Conservation (phyloP, 441 rosid genomes). For the Eruca vesicaria region DNA sequence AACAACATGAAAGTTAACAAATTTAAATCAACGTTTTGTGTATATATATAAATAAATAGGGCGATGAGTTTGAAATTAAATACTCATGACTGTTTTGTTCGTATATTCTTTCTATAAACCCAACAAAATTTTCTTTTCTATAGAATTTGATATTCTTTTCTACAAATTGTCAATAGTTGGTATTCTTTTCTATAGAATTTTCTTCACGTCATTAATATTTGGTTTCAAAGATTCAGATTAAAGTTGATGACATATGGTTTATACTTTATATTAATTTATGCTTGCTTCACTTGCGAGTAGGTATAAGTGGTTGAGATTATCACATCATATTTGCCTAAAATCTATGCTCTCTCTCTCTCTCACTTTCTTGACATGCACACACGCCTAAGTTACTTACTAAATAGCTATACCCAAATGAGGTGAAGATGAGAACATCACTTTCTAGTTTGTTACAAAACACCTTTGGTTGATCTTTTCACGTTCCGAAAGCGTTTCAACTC, state of each 20-base stretch:
- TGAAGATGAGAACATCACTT: slow-evolving; percentile 32
- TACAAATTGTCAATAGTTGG: background rate
- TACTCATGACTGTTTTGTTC: background rate
- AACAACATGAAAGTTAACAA: no score
- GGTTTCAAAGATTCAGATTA: background rate
- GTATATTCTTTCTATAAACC: background rate
- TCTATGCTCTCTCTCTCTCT: slow-evolving; percentile 4
- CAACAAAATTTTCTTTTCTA: background rate
- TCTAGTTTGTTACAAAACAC: slow-evolving; percentile 32
- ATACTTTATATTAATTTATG: background rate
- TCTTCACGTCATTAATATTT: background rate
- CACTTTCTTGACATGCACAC: slow-evolving; percentile 20
- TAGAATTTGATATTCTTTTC: background rate
- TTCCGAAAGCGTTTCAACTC: slow-evolving; percentile 8
- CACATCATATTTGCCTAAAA: slow-evolving; percentile 30
- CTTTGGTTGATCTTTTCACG: slow-evolving; percentile 10
- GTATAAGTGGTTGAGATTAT: slow-evolving; percentile 30
- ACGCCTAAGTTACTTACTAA: slow-evolving; percentile 14
- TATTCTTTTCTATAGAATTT: background rate
- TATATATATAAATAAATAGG: no score
- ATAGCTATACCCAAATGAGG: slow-evolving; percentile 3
- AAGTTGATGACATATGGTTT: background rate
- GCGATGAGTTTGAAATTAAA: no score
- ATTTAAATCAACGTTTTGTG: no score
- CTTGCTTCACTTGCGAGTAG: slow-evolving; percentile 7